Evolutionary conservation across 192 early-diverging fungal species (phyloP).

Genomic region (Coemansia sp.): DNA sequence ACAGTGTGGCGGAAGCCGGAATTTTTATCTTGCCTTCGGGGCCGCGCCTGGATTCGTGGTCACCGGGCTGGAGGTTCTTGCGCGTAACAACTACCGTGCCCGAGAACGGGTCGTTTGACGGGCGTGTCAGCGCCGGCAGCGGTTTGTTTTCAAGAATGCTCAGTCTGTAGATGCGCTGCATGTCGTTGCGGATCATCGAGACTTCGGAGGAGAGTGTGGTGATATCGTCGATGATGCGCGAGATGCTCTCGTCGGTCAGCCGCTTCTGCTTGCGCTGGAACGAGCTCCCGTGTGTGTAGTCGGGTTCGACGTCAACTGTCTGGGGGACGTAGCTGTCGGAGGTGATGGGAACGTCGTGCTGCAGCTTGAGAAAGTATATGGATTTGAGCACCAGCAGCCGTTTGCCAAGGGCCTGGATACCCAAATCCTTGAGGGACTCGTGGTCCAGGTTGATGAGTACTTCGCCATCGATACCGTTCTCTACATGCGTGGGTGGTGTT

Average conservation of each 20-base stretch:
- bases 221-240: slow-evolving; percentile 51
- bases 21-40: slow-evolving; percentile 25
- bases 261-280: slow-evolving; percentile 50
- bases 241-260: slow-evolving; percentile 43
- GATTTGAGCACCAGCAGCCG: slow-evolving; percentile 88
- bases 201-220: slow-evolving; percentile 45
- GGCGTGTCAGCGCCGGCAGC: slow-evolving; percentile 38
- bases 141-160: slow-evolving; percentile 54
- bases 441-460: slow-evolving; percentile 87
- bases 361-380: slow-evolving; percentile 82
- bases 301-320: slow-evolving; percentile 57
- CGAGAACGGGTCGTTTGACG: slow-evolving; percentile 37
- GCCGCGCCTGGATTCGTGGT: slow-evolving; percentile 28
- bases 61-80: slow-evolving; percentile 18
- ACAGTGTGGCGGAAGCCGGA: slow-evolving; percentile 1
- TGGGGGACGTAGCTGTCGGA: slow-evolving; percentile 85
- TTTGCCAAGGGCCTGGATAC: slow-evolving; percentile 82
- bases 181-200: slow-evolving; percentile 37
- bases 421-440: slow-evolving; percentile 86
- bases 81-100: slow-evolving; percentile 32
- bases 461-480: slow-evolving; percentile 89
- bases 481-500: slow-evolving; percentile 38
- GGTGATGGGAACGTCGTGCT: slow-evolving; percentile 77
- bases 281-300: slow-evolving; percentile 45
- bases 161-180: slow-evolving; percentile 54